These are phyloP conservation scores for Hypholoma sublateritium DNA, from an alignment of 768 basidiomycete genomes.

Conservation along the genomic window DNA sequence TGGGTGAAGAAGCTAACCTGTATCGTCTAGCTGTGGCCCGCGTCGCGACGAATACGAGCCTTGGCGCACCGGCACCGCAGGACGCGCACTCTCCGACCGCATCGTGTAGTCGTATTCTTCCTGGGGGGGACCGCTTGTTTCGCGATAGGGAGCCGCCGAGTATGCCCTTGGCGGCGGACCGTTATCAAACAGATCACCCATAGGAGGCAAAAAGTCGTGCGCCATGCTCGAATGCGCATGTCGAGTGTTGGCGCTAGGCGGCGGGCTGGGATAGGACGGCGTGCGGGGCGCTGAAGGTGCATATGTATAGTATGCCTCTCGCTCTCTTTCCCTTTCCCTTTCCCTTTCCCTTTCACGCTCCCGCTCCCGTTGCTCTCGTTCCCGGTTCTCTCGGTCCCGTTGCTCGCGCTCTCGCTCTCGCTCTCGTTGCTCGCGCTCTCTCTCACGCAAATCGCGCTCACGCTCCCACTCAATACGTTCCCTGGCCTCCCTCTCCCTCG, in stretches of 20 bases:
- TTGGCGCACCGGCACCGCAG: conserved; percentile 1
- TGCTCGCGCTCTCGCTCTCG: background rate
- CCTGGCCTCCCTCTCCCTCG: conserved; percentile 5
- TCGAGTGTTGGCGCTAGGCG: conserved; percentile 5
- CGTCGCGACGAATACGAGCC: conserved; percentile 4
- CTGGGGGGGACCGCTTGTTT: background rate
- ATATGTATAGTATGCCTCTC: conserved; percentile 8
- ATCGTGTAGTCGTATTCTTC: conserved; percentile 1
- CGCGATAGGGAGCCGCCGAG: background rate
- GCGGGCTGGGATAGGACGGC: conserved; percentile 9
- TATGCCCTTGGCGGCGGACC: background rate
- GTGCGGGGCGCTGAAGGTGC: conserved; percentile 1
- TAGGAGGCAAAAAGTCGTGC: too few species aligned
- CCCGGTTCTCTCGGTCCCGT: background rate
- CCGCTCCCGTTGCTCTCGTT: background rate
- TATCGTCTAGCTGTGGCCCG: background rate
- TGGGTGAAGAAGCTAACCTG: background rate
- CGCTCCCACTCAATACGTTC: conserved; percentile 5
- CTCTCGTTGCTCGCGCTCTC: background rate
- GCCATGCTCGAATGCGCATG: background rate
- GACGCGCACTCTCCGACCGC: background rate
- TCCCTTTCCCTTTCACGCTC: conserved; percentile 3
- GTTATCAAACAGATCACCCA: background rate
- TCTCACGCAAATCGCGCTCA: conserved; percentile 1
- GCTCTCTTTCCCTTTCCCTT: background rate